Conservation (phyloP, 805 yeast genomes). For the Candida khao-thaluensis region DNA sequence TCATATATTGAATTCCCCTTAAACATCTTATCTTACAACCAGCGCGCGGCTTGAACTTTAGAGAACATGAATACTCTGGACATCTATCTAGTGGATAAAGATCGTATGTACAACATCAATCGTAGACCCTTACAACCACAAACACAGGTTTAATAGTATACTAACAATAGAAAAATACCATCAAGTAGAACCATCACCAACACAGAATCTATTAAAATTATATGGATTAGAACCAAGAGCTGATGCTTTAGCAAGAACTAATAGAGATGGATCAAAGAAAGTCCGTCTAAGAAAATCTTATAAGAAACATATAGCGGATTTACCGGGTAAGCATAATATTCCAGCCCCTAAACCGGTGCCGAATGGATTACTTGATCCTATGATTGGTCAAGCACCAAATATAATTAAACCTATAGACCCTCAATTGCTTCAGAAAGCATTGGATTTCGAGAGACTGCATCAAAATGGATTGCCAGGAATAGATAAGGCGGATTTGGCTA, state of each 20-base stretch:
- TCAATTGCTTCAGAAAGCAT: conserved; percentile 45
- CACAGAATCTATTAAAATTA: conserved; percentile 64
- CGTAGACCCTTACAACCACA: not conserved
- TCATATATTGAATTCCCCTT: conserved; percentile 13
- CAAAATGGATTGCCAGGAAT: conserved; percentile 76
- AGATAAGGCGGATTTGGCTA: conserved; percentile 64
- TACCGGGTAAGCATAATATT: conserved; percentile 75
- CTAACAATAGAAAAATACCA: conserved; percentile 13
- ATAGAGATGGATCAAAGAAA: conserved; percentile 87
- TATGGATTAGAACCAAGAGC: conserved; percentile 71
- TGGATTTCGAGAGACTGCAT: conserved; percentile 64
- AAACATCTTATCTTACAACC: conserved; percentile 5
- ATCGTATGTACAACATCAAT: conserved; percentile 6
- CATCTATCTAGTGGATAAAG: conserved; percentile 7
- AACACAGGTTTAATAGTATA: not conserved
- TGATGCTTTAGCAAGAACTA: conserved; percentile 78
- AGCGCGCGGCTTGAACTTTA: not conserved
- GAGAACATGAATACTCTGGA: not conserved
- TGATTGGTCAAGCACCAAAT: conserved; percentile 39
- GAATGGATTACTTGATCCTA: conserved; percentile 38
- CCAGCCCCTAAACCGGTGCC: conserved; percentile 46
- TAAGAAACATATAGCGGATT: conserved; percentile 84
- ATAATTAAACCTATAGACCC: conserved; percentile 51
- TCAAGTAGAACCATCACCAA: conserved; percentile 64
- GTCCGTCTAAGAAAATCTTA: conserved; percentile 92